phyloP scores from a whole-genome alignment of 371 early-diverging fungal species.

The Circinella umbellata region DNA sequence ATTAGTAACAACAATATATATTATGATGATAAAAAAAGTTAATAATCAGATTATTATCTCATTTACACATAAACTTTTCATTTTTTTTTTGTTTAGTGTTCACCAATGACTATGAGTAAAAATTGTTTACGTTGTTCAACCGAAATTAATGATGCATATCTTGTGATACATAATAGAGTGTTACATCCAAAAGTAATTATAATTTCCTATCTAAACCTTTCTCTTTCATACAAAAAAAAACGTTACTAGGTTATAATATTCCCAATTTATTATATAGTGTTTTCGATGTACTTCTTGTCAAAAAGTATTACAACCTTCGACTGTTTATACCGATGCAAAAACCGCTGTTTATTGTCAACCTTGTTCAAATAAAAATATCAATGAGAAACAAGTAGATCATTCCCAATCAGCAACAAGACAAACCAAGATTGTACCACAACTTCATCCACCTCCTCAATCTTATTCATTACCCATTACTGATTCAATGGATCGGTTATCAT shows the following conservation, averaged over 20 bases:
- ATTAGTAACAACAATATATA: too few relatives aligned
- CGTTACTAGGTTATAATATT: neutral
- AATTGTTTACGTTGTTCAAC: conserved; percentile 31
- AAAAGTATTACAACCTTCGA: conserved; percentile 35
- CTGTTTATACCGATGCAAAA: conserved; percentile 35
- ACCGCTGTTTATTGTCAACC: conserved; percentile 33
- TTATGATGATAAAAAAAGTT: too few relatives aligned
- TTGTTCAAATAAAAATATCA: conserved; percentile 16
- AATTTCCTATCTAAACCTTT: neutral
- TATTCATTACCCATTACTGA: neutral
- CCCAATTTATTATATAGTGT: conserved; percentile 26
- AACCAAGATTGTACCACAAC: conserved; percentile 44
- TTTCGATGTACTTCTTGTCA: conserved; percentile 44
- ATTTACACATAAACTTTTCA: neutral
- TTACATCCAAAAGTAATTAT: conserved; percentile 36
- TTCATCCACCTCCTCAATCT: conserved; percentile 17
- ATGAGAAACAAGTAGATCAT: neutral
- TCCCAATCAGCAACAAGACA: conserved; percentile 17
- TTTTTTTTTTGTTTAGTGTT: neutral
- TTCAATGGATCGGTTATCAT: conserved; percentile 8
- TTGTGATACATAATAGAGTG: conserved; percentile 22
- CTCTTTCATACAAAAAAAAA: neutral
- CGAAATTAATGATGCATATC: conserved; percentile 26
- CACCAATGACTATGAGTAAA: neutral
- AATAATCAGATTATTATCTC: too few relatives aligned